phyloP scores from a whole-genome alignment of 2,329 filamentous ascomycete species.

The Lithohypha guttulata region DNA sequence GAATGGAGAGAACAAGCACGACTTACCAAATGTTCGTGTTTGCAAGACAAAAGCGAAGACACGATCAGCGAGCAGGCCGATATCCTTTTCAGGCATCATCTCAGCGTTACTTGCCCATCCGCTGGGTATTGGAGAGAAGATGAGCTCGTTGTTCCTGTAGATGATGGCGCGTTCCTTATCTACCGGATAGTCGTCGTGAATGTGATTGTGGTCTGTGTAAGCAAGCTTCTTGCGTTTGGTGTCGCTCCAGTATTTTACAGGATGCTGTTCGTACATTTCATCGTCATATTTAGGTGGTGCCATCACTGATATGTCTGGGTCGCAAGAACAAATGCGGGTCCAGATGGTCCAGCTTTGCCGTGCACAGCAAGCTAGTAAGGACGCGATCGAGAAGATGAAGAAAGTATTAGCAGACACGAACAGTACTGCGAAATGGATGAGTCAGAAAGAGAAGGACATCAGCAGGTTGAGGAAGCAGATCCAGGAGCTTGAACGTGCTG shows the following conservation, averaged over 20 bases:
- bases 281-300: constrained; percentile 1
- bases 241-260: constrained; percentile 9
- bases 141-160: constrained; percentile 9
- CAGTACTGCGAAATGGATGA: constrained; percentile 10
- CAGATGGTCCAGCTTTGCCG: constrained; percentile 5
- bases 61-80: constrained; percentile 6
- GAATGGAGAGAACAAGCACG: no score
- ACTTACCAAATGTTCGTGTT: constrained; percentile 9
- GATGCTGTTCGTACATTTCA: constrained; percentile 9
- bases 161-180: constrained; percentile 7
- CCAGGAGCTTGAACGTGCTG: constrained; percentile 1
- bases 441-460: constrained; percentile 7
- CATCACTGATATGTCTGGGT: constrained; percentile 5
- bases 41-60: constrained; percentile 11
- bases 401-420: constrained; percentile 6
- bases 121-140: constrained; percentile 10
- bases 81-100: constrained; percentile 11
- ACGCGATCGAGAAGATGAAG: constrained; percentile 9
- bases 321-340: constrained; percentile 6
- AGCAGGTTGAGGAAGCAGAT: constrained; percentile 8
- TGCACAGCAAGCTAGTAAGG: constrained; percentile 8
- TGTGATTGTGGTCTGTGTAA: constrained; percentile 7
- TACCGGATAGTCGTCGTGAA: constrained; percentile 12
- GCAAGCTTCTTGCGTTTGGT: constrained; percentile 5
- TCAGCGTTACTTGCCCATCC: constrained; percentile 8